These are phyloP conservation scores for Phialemoniopsis sp. DNA, from an alignment of 2,329 filamentous ascomycete genomes.

Conservation along the genomic window DNA sequence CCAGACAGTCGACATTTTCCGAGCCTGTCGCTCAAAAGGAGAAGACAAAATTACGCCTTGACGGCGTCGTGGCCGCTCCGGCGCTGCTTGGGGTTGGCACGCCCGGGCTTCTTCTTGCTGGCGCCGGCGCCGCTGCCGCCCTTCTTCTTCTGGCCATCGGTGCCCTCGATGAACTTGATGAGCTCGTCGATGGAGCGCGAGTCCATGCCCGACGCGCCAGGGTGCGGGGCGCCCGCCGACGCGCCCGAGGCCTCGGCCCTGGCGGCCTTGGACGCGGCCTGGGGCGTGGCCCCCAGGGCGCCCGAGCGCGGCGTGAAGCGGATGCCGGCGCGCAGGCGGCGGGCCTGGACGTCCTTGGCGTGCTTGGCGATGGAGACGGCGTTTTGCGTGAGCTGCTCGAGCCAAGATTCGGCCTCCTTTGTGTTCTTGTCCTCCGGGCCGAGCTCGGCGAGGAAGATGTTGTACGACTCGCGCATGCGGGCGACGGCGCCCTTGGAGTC, in stretches of 20 bases:
- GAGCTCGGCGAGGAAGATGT: constrained; percentile 85
- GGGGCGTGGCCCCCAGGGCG: constrained; percentile 40
- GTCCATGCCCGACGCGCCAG: constrained; percentile 49
- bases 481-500: constrained; percentile 88
- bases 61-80: constrained; percentile 31
- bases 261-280: constrained; percentile 13
- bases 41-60: constrained; percentile 3
- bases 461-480: constrained; percentile 95
- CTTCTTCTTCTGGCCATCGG: constrained; percentile 45
- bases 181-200: constrained; percentile 88
- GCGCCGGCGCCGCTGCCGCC: constrained; percentile 14
- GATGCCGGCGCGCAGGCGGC: constrained; percentile 66
- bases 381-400: constrained; percentile 93
- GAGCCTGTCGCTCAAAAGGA: too few relatives aligned
- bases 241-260: constrained; percentile 22
- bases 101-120: constrained; percentile 50
- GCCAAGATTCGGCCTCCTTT: constrained; percentile 94
- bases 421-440: constrained; percentile 94
- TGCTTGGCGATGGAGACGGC: constrained; percentile 93
- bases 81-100: constrained; percentile 48
- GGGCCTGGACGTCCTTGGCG: constrained; percentile 78
- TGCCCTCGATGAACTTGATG: constrained; percentile 89
- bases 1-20: too few relatives aligned
- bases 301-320: constrained; percentile 62
- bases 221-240: constrained; percentile 17